phyloP scores from a whole-genome alignment of 371 early-diverging fungal genomes.

The Batkoa obscura region DNA sequence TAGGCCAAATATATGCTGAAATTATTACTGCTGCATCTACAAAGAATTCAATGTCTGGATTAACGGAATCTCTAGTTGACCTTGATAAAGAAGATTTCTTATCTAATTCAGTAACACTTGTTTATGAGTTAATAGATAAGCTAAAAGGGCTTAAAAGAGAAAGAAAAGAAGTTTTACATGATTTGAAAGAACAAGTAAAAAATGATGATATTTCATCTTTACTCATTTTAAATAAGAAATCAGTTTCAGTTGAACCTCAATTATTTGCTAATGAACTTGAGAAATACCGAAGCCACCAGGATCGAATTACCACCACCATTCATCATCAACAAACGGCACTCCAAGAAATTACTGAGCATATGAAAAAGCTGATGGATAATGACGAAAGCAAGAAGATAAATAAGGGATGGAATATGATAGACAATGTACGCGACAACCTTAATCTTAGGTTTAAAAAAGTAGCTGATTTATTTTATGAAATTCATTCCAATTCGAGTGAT shows the following conservation, averaged over 20 bases:
- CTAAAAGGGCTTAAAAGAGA: constrained; percentile 59
- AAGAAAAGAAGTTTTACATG: constrained; percentile 48
- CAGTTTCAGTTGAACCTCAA: constrained; percentile 51
- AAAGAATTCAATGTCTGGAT: background rate
- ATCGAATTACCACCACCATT: constrained; percentile 48
- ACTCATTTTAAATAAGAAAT: constrained; percentile 61
- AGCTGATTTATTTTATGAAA: too few relatives aligned
- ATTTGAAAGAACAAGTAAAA: constrained; percentile 60
- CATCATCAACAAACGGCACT: constrained; percentile 56
- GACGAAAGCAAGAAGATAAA: too few relatives aligned
- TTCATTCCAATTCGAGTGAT: too few relatives aligned
- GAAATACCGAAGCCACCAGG: constrained; percentile 65
- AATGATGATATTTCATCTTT: constrained; percentile 77
- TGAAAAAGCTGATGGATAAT: too few relatives aligned
- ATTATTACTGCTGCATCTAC: constrained; percentile 16
- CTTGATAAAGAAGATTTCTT: constrained; percentile 10
- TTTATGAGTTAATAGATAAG: constrained; percentile 50
- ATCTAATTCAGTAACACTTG: constrained; percentile 20
- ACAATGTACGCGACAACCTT: too few relatives aligned
- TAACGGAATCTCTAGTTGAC: constrained; percentile 9
- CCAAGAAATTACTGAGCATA: constrained; percentile 34
- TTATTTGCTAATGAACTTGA: constrained; percentile 75
- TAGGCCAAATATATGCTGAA: constrained; percentile 42
- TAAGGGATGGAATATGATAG: too few relatives aligned
- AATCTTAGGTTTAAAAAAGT: too few relatives aligned